Evolutionary conservation across 495 filamentous ascomycete species (phyloP).

Genomic region (Articulospora tetracladia): DNA sequence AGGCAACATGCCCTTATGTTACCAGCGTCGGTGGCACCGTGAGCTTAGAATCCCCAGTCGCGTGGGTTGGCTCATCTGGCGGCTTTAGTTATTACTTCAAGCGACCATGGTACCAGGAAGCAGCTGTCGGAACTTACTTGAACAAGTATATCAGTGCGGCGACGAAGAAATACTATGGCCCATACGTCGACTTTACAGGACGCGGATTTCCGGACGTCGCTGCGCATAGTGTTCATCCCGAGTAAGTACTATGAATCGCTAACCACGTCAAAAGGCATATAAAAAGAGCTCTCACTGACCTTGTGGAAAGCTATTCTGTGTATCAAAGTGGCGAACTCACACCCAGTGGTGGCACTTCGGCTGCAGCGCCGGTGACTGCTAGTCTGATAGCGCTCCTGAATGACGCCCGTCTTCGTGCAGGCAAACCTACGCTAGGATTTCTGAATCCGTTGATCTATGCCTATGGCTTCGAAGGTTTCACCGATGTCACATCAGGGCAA

Average conservation of each 20-base stretch:
- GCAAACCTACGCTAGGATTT: conserved; percentile 50
- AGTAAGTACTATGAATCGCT: no score
- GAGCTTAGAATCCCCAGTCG: conserved; percentile 49
- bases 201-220: conserved; percentile 72
- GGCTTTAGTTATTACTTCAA: conserved; percentile 68
- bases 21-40: conserved; percentile 67
- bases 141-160: conserved; percentile 5
- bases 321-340: not conserved
- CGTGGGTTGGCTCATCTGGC: conserved; percentile 55
- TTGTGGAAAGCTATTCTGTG: not conserved
- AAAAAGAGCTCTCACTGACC: no score
- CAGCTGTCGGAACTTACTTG: conserved; percentile 52
- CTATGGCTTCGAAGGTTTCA: conserved; percentile 39
- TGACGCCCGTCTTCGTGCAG: conserved; percentile 42
- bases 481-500: conserved; percentile 51
- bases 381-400: conserved; percentile 52
- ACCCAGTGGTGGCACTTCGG: conserved; percentile 26
- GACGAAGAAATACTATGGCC: not conserved
- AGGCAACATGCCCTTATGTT: conserved; percentile 72
- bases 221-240: conserved; percentile 39
- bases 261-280: no score
- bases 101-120: conserved; percentile 59
- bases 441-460: conserved; percentile 61
- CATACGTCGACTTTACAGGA: conserved; percentile 30
- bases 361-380: conserved; percentile 48